phyloP scores from a whole-genome alignment of 176 grass and related monocot species.

The sorghum (Sorghum bicolor) region Sorghum_bicolor_NCBIv3 NC_012870.2:10605501-10606000 shows the following conservation, averaged over 20 bases:
- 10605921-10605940: neutral
- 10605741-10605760: neutral
- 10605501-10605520: neutral
- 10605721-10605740: too few relatives aligned
- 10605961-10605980: neutral
- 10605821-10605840: slow-evolving; percentile 49
- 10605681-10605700: neutral
- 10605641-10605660: too few relatives aligned
- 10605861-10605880: neutral
- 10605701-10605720: too few relatives aligned
- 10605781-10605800: slow-evolving; percentile 53
- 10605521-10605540: neutral
- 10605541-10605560: too few relatives aligned
- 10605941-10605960: neutral
- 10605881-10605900: neutral
- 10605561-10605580: neutral
- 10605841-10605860: slow-evolving; percentile 42
- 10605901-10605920: slow-evolving; percentile 4
- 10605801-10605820: slow-evolving; percentile 9
- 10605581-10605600: neutral
- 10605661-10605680: neutral
- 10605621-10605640: neutral
- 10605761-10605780: neutral
- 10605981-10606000: neutral
- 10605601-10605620: neutral